phyloP scores from a whole-genome alignment of 2,329 filamentous ascomycete species.

The Penicillium brasilianum region DNA sequence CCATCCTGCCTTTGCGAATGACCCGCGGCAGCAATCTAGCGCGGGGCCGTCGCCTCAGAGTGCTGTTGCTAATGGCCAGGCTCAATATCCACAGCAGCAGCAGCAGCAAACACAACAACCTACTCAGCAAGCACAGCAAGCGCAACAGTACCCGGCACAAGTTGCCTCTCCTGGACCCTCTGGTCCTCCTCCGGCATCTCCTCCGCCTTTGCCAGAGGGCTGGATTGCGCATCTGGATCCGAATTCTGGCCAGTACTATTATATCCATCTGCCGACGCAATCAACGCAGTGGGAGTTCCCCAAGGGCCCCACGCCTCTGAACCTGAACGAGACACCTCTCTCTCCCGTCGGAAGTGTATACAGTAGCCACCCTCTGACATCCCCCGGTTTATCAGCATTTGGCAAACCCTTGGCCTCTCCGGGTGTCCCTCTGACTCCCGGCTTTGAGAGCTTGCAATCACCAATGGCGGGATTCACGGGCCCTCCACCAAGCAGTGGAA shows the following conservation, averaged over 20 bases:
- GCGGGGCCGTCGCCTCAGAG: slow-evolving; percentile 47
- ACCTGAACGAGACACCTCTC: slow-evolving; percentile 78
- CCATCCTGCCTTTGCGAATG: slow-evolving; percentile 92
- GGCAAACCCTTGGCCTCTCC: slow-evolving; percentile 72
- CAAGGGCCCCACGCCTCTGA: slow-evolving; percentile 88
- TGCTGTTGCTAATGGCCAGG: slow-evolving; percentile 37
- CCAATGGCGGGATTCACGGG: slow-evolving; percentile 83
- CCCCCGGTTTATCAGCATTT: slow-evolving; percentile 66
- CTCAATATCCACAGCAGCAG: slow-evolving; percentile 17
- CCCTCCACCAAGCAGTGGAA: slow-evolving; percentile 83
- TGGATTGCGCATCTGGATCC: slow-evolving; percentile 98
- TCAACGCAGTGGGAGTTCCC: slow-evolving; percentile 99
- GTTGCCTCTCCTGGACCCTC: slow-evolving; percentile 45
- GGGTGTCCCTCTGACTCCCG: slow-evolving; percentile 79
- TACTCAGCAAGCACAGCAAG: not conserved
- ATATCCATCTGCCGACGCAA: slow-evolving; percentile 93
- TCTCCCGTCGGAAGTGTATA: slow-evolving; percentile 81
- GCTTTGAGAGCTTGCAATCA: slow-evolving; percentile 82
- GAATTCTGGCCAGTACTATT: slow-evolving; percentile 97
- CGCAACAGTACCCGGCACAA: slow-evolving; percentile 26
- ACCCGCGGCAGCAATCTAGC: slow-evolving; percentile 60
- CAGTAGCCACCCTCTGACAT: slow-evolving; percentile 70
- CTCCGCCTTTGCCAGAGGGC: slow-evolving; percentile 91
- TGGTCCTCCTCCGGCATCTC: slow-evolving; percentile 72
- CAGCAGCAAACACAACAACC: slow-evolving; percentile 3